phyloP scores from a whole-genome alignment of 2,329 filamentous ascomycete species.

The Aspergillus puulaauensis region DNA sequence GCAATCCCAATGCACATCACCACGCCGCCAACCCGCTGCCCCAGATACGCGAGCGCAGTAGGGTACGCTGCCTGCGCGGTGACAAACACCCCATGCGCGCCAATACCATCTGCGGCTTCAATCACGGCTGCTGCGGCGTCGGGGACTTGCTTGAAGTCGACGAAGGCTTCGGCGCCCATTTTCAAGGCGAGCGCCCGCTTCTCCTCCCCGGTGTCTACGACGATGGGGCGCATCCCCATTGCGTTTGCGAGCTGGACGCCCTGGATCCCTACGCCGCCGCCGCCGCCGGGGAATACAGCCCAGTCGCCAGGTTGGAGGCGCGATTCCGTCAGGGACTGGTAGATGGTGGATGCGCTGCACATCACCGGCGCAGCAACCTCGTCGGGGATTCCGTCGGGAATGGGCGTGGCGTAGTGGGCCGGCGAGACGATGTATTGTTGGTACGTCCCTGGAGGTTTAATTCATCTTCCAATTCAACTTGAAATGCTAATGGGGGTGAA shows the following conservation, averaged over 20 bases:
- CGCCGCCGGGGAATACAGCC: constrained; percentile 44
- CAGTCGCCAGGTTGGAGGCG: constrained; percentile 53
- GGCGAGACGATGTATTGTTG: constrained; percentile 60
- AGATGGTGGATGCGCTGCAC: constrained; percentile 60
- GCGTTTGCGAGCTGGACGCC: constrained; percentile 56
- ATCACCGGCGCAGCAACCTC: constrained; percentile 61
- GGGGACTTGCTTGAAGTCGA: constrained; percentile 52
- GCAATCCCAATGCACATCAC: constrained; percentile 54
- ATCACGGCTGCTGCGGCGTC: constrained; percentile 43
- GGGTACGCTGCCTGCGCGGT: constrained; percentile 42
- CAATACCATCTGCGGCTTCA: constrained; percentile 47
- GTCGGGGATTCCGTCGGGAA: constrained; percentile 56
- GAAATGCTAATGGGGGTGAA: too few species aligned
- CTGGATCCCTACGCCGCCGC: constrained; percentile 58
- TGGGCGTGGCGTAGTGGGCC: constrained; percentile 54
- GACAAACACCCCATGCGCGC: constrained; percentile 48
- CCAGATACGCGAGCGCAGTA: constrained; percentile 42
- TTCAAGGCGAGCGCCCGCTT: constrained; percentile 48
- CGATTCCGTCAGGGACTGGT: constrained; percentile 55
- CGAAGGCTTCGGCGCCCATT: constrained; percentile 56
- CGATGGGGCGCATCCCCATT: constrained; percentile 58
- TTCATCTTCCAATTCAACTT: too few species aligned
- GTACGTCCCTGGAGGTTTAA: constrained; percentile 47
- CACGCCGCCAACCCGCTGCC: constrained; percentile 46
- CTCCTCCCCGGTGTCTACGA: constrained; percentile 52